These are phyloP conservation scores for Neonectria faginata DNA, from an alignment of 2,329 filamentous ascomycete genomes.

Conservation along the genomic window DNA sequence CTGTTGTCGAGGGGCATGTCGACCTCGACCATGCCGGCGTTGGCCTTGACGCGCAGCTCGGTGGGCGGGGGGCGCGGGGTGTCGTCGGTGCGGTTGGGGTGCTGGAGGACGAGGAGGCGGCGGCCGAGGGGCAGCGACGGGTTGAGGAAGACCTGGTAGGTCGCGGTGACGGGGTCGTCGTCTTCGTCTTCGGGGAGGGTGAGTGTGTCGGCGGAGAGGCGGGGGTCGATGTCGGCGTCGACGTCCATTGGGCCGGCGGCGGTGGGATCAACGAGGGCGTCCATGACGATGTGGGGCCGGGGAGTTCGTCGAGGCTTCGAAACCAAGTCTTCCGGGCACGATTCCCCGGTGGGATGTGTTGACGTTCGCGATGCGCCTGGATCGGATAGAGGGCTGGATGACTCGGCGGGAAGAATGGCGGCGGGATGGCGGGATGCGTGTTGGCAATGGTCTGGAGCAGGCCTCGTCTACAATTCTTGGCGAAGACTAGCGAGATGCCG, in stretches of 20 bases:
- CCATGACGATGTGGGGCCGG: conserved; percentile 26
- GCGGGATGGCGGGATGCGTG: background rate
- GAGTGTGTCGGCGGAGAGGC: conserved; percentile 13
- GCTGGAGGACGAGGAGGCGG: conserved; percentile 86
- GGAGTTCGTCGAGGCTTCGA: background rate
- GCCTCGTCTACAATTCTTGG: too few species aligned
- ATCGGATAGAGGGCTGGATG: background rate
- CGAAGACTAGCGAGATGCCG: background rate
- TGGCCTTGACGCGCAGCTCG: conserved; percentile 84
- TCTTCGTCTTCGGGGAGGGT: conserved; percentile 50
- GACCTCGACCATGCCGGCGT: conserved; percentile 87
- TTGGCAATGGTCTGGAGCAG: background rate
- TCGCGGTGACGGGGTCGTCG: conserved; percentile 76
- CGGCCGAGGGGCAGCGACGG: conserved; percentile 71
- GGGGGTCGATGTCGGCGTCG: conserved; percentile 39
- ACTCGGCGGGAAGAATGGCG: background rate
- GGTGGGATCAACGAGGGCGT: conserved; percentile 26
- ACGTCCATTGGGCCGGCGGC: conserved; percentile 37
- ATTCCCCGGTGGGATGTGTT: background rate
- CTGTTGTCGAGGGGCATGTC: conserved; percentile 85
- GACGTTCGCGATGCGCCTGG: background rate
- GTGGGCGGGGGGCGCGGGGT: conserved; percentile 65
- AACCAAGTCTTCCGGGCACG: background rate
- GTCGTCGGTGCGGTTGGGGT: conserved; percentile 79
- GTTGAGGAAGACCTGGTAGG: conserved; percentile 90